These are phyloP conservation scores for Achaetomium macrosporum DNA, from an alignment of 2,329 filamentous ascomycete species.

Conservation along the genomic window DNA sequence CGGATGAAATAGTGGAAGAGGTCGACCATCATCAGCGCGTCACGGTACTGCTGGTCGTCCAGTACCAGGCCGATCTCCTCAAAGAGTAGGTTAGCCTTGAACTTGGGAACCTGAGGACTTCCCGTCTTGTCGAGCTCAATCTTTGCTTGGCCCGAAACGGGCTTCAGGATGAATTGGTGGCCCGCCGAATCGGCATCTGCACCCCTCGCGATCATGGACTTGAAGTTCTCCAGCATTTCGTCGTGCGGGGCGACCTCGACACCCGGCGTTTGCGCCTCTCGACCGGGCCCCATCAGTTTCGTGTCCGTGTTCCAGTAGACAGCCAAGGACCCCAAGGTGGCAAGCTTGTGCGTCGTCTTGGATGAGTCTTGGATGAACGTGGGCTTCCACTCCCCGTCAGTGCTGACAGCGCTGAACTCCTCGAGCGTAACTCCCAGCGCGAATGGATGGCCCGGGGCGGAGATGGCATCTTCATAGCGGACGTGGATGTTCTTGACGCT, in stretches of 20 bases:
- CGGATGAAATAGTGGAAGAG: constrained; percentile 97
- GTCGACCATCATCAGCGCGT: constrained; percentile 96
- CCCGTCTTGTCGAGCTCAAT: constrained; percentile 93
- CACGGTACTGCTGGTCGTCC: constrained; percentile 94
- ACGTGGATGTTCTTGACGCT: constrained; percentile 98
- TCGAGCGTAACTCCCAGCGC: constrained; percentile 86
- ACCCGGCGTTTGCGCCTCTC: constrained; percentile 58
- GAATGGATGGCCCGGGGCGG: constrained; percentile 90
- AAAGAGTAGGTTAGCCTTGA: constrained; percentile 87
- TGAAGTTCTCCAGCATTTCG: constrained; percentile 72
- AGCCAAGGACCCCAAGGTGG: constrained; percentile 80
- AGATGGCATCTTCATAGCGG: constrained; percentile 95
- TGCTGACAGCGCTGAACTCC: constrained; percentile 95
- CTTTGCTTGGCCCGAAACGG: constrained; percentile 90
- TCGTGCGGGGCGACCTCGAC: constrained; percentile 62
- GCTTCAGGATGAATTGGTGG: constrained; percentile 93
- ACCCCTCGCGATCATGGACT: constrained; percentile 69
- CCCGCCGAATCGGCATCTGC: constrained; percentile 44
- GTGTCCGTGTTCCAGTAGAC: constrained; percentile 99
- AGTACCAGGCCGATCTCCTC: constrained; percentile 98
- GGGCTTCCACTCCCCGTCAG: constrained; percentile 88
- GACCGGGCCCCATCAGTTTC: constrained; percentile 72
- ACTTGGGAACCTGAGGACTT: constrained; percentile 69
- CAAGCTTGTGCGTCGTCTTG: constrained; percentile 84
- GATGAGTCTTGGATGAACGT: constrained; percentile 90